Evolutionary conservation across 2,329 filamentous ascomycete species (phyloP).

Genomic region (Fusarium sp.): DNA sequence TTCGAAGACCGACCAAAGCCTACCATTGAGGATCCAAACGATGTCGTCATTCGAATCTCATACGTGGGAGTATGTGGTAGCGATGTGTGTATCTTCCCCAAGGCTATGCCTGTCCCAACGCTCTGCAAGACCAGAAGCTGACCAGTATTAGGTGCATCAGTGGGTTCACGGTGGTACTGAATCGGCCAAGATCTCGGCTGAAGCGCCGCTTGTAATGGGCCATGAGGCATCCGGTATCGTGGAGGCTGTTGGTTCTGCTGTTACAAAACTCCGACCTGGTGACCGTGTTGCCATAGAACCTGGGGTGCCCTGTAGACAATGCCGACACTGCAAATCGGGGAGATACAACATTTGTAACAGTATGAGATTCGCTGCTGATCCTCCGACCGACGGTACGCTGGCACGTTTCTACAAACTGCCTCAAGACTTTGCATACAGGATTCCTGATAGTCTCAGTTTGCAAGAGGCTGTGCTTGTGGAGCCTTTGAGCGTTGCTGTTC

Average conservation of each 20-base stretch:
- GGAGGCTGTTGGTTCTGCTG: slow-evolving; percentile 74
- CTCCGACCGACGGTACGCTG: slow-evolving; percentile 79
- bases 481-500: slow-evolving; percentile 86
- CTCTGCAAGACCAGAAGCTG: neutral
- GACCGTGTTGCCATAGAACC: slow-evolving; percentile 92
- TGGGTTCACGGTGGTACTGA: neutral
- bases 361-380: slow-evolving; percentile 92
- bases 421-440: slow-evolving; percentile 91
- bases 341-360: slow-evolving; percentile 91
- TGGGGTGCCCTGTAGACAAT: slow-evolving; percentile 86
- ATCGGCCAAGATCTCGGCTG: neutral
- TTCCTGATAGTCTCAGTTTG: slow-evolving; percentile 80
- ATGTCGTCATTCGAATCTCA: neutral
- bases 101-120: neutral
- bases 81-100: neutral
- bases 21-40: neutral
- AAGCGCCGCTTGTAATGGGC: slow-evolving; percentile 78
- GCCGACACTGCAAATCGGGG: slow-evolving; percentile 81
- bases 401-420: slow-evolving; percentile 88
- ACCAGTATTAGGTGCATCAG: neutral
- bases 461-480: slow-evolving; percentile 92
- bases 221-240: slow-evolving; percentile 80
- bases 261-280: slow-evolving; percentile 74
- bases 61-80: slow-evolving; percentile 70
- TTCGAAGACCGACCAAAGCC: neutral